These are phyloP conservation scores for Apiotrichum sp. DNA, from an alignment of 1,284 basidiomycete genomes.

Conservation along the genomic window DNA sequence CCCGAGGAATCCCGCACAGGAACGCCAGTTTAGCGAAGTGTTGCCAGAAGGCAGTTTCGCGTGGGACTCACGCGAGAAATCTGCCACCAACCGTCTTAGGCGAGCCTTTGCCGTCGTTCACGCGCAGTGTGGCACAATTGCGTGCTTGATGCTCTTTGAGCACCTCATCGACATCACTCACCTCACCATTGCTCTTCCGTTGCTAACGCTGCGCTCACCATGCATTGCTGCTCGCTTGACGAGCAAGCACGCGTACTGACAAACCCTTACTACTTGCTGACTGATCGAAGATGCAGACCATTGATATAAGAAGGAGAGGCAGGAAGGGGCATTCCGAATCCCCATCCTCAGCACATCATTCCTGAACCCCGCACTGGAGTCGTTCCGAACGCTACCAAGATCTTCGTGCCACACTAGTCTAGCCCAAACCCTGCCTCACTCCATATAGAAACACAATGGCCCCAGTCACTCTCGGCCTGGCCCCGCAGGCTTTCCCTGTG, in stretches of 20 bases:
- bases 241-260: too few species aligned
- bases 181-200: not conserved
- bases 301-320: not conserved
- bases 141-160: not conserved
- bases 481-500: not conserved
- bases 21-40: too few species aligned
- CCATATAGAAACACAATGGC: not conserved
- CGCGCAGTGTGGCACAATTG: not conserved
- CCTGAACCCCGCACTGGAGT: not conserved
- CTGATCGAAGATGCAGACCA: not conserved
- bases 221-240: too few species aligned
- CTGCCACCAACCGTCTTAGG: not conserved
- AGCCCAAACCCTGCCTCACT: too few species aligned
- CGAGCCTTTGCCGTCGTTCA: not conserved
- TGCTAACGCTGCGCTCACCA: too few species aligned
- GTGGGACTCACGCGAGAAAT: too few species aligned
- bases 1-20: too few species aligned
- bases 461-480: not conserved
- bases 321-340: not conserved
- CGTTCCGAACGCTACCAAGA: not conserved
- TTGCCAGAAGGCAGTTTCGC: too few species aligned
- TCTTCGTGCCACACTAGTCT: not conserved
- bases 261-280: too few species aligned
- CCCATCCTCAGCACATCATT: not conserved
- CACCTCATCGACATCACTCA: not conserved